Evolutionary conservation across 148 eudicot species (phyloP).

Genomic region (Diospyros lotus): DNA sequence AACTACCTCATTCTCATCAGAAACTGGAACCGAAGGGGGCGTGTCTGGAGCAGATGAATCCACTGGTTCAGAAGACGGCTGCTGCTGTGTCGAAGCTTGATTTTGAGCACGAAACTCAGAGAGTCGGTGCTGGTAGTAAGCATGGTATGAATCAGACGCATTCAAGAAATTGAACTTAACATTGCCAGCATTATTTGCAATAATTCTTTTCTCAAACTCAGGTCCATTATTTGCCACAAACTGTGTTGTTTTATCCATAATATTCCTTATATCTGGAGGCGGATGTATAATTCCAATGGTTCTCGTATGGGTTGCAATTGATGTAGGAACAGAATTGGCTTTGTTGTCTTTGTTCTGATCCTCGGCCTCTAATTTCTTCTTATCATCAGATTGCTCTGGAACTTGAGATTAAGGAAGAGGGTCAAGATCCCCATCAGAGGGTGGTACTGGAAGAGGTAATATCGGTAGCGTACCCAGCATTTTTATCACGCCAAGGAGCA

Average conservation of each 20-base stretch:
- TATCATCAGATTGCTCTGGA: slow-evolving; percentile 25
- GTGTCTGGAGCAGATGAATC: slow-evolving; percentile 30
- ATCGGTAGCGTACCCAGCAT: slow-evolving; percentile 11
- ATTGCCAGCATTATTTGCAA: slow-evolving; percentile 56
- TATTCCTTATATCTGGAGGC: slow-evolving; percentile 59
- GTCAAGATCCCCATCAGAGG: slow-evolving; percentile 56
- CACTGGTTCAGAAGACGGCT: slow-evolving; percentile 18
- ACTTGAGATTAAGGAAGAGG: slow-evolving; percentile 49
- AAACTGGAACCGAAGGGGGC: slow-evolving; percentile 23
- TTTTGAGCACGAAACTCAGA: slow-evolving; percentile 52
- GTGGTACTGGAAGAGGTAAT: slow-evolving; percentile 59
- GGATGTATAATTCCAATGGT: slow-evolving; percentile 59
- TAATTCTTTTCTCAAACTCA: slow-evolving; percentile 62
- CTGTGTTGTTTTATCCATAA: slow-evolving; percentile 54
- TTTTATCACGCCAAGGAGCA: neutral
- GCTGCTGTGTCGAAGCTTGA: slow-evolving; percentile 27
- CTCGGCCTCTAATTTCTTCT: slow-evolving; percentile 22
- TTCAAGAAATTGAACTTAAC: slow-evolving; percentile 52
- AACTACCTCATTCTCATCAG: slow-evolving; percentile 22
- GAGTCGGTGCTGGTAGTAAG: slow-evolving; percentile 54
- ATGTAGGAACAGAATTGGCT: slow-evolving; percentile 20
- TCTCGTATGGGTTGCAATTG: slow-evolving; percentile 53
- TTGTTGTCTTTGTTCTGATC: slow-evolving; percentile 29
- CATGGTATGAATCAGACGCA: slow-evolving; percentile 57
- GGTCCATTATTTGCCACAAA: slow-evolving; percentile 63